phyloP scores from a whole-genome alignment of 2,329 filamentous ascomycete genomes.

The Neofusicoccum cordaticola region DNA sequence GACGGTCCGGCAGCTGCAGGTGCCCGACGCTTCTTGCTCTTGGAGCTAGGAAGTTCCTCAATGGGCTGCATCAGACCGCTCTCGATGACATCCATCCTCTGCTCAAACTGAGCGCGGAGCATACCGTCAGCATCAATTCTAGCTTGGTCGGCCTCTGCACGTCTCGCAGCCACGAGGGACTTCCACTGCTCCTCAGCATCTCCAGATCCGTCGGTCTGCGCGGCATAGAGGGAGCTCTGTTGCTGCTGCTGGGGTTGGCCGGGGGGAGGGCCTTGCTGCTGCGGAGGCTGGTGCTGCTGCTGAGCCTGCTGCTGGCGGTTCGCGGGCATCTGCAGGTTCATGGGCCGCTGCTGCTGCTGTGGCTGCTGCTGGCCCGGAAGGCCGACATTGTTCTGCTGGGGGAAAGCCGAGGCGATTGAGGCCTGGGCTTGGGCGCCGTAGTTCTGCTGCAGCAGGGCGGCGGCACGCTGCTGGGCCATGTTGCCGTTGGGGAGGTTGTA shows the following conservation, averaged over 20 bases:
- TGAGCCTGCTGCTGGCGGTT: constrained; percentile 23
- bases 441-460: constrained; percentile 51
- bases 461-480: constrained; percentile 55
- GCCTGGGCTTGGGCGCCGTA: constrained; percentile 64
- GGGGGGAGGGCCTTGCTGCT: constrained; percentile 41
- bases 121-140: constrained; percentile 62
- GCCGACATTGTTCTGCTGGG: constrained; percentile 26
- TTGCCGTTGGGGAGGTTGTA: constrained; percentile 37
- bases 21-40: constrained; percentile 47
- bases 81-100: constrained; percentile 66
- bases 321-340: constrained; percentile 17
- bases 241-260: constrained; percentile 42
- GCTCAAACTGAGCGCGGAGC: constrained; percentile 66
- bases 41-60: constrained; percentile 50
- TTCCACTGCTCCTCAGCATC: constrained; percentile 58
- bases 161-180: constrained; percentile 59
- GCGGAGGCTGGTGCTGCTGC: constrained; percentile 33
- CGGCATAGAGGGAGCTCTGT: constrained; percentile 39
- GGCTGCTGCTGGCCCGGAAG: constrained; percentile 22
- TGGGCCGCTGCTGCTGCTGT: constrained; percentile 12
- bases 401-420: constrained; percentile 62
- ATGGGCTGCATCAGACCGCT: constrained; percentile 75
- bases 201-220: constrained; percentile 74
- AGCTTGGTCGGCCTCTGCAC: constrained; percentile 48
- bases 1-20: constrained; percentile 21